Evolutionary conservation across 2,329 filamentous ascomycete species (phyloP), one percentile per base, ranked within the genome.

Genomic region (Curvularia sp.): DNA sequence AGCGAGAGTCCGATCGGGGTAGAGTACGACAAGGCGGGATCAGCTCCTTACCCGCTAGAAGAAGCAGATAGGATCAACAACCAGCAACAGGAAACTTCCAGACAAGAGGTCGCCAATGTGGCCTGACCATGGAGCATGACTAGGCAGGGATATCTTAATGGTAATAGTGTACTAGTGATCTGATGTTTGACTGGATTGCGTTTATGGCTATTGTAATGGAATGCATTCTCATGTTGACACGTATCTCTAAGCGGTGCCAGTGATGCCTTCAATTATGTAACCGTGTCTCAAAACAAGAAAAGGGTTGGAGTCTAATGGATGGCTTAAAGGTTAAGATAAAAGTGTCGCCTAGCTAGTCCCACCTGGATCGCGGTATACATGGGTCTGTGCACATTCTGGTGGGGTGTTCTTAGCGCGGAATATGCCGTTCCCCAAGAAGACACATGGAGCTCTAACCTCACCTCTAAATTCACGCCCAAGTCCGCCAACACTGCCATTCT

Each of bases 361-460:
- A 51, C 47, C 46, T 55, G 45, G 54, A 51, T 53, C 47, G 47
- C 25, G 23, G 57, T 51, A 53, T 39, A 12, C 39, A 23, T 27
- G 41, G 32, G 58, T 61, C 65, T 60, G 67, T 64, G 59, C 60
- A 49, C 60, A 28, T 64, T 49, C 61, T 65, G 64, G 69, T 62
- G 69, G 64, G 64, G 68, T 23, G 47, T 46, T 39, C 30, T 55
- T 71, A 70, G 70, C 68, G 64, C 66, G 66, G 71, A 69, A 67
- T 69, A 58, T 66, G 65, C 66, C 63, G 67, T 60, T 60, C 61
- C 62, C 67, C 66, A 74, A 74, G 72, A 76, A 73, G 70, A 72
- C 74, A 76, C 70, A 75, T 73, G 53, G 67, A 74, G 66, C 69
- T 67, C 67, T 63, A 69, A 25, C 64, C 61, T 65, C 43, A 55